phyloP scores from a whole-genome alignment of 495 filamentous ascomycete genomes.

The Penicillium maclennaniae region DNA sequence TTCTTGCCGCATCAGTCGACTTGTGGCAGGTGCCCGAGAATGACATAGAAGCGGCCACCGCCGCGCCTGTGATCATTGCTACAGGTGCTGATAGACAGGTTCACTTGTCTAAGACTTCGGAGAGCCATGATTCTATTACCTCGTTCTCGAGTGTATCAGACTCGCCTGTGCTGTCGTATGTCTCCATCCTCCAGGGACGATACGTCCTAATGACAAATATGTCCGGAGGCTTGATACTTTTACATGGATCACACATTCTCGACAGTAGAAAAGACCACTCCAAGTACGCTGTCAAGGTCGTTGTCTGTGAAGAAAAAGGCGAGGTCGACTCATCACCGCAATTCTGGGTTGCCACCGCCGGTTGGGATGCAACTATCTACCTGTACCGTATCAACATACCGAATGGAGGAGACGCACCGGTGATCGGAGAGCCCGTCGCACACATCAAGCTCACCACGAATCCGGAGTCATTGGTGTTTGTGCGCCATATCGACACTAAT shows the following conservation, averaged over 20 bases:
- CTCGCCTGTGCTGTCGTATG: slow-evolving; percentile 56
- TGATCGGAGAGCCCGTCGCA: slow-evolving; percentile 42
- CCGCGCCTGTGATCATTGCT: slow-evolving; percentile 35
- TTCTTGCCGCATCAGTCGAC: slow-evolving; percentile 51
- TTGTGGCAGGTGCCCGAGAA: slow-evolving; percentile 24
- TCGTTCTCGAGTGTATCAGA: slow-evolving; percentile 47
- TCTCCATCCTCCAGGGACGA: slow-evolving; percentile 27
- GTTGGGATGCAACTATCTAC: slow-evolving; percentile 60
- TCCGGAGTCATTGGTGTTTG: slow-evolving; percentile 59
- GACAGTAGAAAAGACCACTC: slow-evolving; percentile 53
- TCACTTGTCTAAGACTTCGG: slow-evolving; percentile 37
- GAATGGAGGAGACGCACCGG: slow-evolving; percentile 2
- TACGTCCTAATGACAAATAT: slow-evolving; percentile 53
- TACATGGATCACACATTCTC: slow-evolving; percentile 34
- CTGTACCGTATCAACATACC: slow-evolving; percentile 42
- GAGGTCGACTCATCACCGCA: slow-evolving; percentile 1
- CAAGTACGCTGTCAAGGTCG: slow-evolving; percentile 60
- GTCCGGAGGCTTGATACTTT: slow-evolving; percentile 57
- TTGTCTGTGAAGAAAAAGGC: slow-evolving; percentile 31
- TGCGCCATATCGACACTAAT: slow-evolving; percentile 43
- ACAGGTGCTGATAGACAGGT: slow-evolving; percentile 53
- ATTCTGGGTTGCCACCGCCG: slow-evolving; percentile 57
- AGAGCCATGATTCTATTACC: slow-evolving; percentile 20
- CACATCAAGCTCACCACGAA: slow-evolving; percentile 51
- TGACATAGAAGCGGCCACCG: not conserved